Evolutionary conservation across 2,329 filamentous ascomycete species (phyloP), one percentile per base, ranked within the genome.

Genomic region (Penicillium freii): DNA sequence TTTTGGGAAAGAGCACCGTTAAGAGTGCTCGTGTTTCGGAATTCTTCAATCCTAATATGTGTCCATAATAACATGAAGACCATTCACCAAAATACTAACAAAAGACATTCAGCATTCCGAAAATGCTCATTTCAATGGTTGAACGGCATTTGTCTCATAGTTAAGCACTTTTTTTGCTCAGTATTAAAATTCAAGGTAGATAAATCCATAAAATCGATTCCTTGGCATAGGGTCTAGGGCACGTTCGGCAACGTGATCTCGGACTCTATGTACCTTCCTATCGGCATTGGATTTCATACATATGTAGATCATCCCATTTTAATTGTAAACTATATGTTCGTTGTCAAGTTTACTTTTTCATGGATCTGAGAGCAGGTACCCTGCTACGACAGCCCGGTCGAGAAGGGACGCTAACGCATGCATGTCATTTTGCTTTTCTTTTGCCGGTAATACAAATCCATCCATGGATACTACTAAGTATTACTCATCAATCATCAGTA

Each of bases 181-280:
- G 40, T 11, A 47, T 34, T 23, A 34, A 23, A 47, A 11, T 34
- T 34, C 5, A n/a, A 25, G 5, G 31, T 7, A 25, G 29, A 13
- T 33, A 33, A 23, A 42, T 31, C 48, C 48, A 34, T 25, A n/a
- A 23, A 17, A 34, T 17, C 7, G 2, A 45, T 52, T 34, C n/a
- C 50, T 52, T 45, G 45, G 31, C 19, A 13, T 52, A 52, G 50
- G 49, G 50, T 52, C 39, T 52, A 52, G 50, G 50, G 50, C 50
- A 52, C 2, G 17, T 11, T 25, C 10, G 17, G 8, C 10, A 52
- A 45, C 39, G 50, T 52, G 50, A 45, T 45, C 50, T 52, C 21
- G 17, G 15, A 29, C 29, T 34, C 13, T 15, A 34, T 34, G 15
- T 34, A 8, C 33, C 33, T 34, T 34, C 31, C 21, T 21, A 21